Conservation (phyloP, 345 rosid species). For the Heritiera fomes region DNA sequence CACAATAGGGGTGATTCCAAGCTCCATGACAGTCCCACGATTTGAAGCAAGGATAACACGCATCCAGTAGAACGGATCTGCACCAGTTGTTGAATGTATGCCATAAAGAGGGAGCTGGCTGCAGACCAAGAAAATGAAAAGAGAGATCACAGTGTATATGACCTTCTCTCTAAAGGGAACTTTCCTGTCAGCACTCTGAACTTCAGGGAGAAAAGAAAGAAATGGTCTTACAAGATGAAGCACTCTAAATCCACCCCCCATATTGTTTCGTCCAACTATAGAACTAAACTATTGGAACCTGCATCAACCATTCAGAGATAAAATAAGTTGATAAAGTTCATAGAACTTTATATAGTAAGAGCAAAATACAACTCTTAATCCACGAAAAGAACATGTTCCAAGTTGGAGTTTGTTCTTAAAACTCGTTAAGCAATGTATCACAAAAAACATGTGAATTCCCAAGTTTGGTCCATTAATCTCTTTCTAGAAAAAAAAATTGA, state of each 20-base stretch:
- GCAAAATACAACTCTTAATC: background rate
- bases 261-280: constrained; percentile 20
- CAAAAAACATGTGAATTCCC: background rate
- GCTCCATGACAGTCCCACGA: constrained; percentile 83
- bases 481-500: background rate
- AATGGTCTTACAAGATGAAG: constrained; percentile 41
- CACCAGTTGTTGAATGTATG: constrained; percentile 70
- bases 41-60: constrained; percentile 74
- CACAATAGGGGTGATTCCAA: constrained; percentile 72
- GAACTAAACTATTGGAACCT: background rate
- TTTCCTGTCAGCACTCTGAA: constrained; percentile 42
- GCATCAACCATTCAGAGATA: background rate
- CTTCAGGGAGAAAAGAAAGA: constrained; percentile 41
- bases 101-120: constrained; percentile 80
- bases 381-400: background rate
- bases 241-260: constrained; percentile 71
- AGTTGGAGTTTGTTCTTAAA: background rate
- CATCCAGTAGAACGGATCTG: constrained; percentile 82
- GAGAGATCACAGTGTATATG: constrained; percentile 57
- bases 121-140: constrained; percentile 66
- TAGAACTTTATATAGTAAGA: background rate
- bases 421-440: background rate
- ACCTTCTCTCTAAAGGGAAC: constrained; percentile 50
- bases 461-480: background rate
- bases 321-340: background rate